Evolutionary conservation across 1,284 basidiomycete genomes (phyloP), one percentile per base, ranked within the genome.

Genomic region (Afroboletus lepidellus): DNA sequence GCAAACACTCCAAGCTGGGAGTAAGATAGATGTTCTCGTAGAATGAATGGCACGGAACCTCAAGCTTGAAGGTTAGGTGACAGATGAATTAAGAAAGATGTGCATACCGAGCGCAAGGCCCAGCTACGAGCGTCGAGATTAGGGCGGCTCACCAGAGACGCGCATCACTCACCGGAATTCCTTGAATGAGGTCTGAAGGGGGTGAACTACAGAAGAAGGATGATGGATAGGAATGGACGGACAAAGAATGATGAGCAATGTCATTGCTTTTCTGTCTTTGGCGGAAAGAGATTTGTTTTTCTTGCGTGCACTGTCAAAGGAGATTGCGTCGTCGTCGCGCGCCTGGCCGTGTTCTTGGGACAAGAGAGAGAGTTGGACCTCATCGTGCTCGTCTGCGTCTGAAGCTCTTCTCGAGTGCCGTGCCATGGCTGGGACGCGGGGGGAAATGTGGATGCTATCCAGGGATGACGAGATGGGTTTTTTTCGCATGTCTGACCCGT

Each of bases 21-120:
- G 76, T 99, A 99, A 39, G 93, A 95, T 54, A 99, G 72, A 70
- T 96, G 90, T 61, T 97, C 87, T 72, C 92, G 90, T 54, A 99
- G 83, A 70, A 99, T 83, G 79, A 98, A 98, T 25, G 97, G 96
- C 30, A 99, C 85, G 29, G 96, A 98, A 57, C 96, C 97, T 89
- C 54, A 27, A 34, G 74, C 64, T 5, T 62, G 57, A 30, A 44
- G 11, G 41, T 59, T 34, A 56, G 49, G 45, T n/a, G 43, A 38
- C 23, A n/a, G 18, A 30, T 13, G 25, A 37, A 51, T 36, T 42
- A 29, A 8, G 20, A 32, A 42, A 38, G 16, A n/a, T 3, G 32
- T 15, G 60, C 75, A 53, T 64, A 87, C 87, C 87, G 52, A 90
- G 72, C 23, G 87, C 88, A 57, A 90, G 79, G 46, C 87, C 88